phyloP scores from a whole-genome alignment of 805 yeast species.

The Wickerhamiella azymoides region DNA sequence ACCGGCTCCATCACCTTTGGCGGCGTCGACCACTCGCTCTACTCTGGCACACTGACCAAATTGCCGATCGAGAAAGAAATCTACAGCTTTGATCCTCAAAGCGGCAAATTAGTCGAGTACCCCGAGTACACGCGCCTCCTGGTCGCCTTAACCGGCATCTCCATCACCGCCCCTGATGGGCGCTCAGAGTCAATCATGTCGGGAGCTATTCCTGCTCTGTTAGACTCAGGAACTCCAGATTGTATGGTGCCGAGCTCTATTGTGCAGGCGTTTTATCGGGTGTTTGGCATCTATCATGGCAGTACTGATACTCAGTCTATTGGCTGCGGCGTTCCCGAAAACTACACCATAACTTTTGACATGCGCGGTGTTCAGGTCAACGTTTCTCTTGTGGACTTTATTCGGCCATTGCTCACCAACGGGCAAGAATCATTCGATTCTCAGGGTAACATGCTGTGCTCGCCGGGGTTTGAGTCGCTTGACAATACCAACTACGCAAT shows the following conservation, averaged over 20 bases:
- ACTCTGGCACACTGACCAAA: slow-evolving; percentile 24
- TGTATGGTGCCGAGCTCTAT: slow-evolving; percentile 31
- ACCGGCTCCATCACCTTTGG: slow-evolving; percentile 28
- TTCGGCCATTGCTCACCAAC: slow-evolving; percentile 6
- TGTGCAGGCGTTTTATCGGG: slow-evolving; percentile 17
- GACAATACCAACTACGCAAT: slow-evolving; percentile 25
- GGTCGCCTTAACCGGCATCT: slow-evolving; percentile 12
- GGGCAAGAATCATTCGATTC: slow-evolving; percentile 12
- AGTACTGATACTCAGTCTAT: slow-evolving; percentile 11
- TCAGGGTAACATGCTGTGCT: slow-evolving; percentile 16
- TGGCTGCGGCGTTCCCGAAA: slow-evolving; percentile 25
- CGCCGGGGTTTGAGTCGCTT: slow-evolving; percentile 13
- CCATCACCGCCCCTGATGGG: slow-evolving; percentile 8
- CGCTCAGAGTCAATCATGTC: slow-evolving; percentile 9
- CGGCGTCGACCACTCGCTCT: slow-evolving; percentile 29
- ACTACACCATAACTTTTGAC: slow-evolving; percentile 15
- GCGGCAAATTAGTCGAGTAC: slow-evolving; percentile 12
- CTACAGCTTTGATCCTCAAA: not conserved
- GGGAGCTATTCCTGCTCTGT: slow-evolving; percentile 15
- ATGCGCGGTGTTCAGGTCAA: slow-evolving; percentile 38
- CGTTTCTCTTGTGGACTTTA: slow-evolving; percentile 29
- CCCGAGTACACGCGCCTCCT: slow-evolving; percentile 10
- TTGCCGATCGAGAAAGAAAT: slow-evolving; percentile 19
- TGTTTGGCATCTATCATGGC: slow-evolving; percentile 23
- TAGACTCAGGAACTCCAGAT: slow-evolving; percentile 41